phyloP scores from a whole-genome alignment of 169 alveolate species.

The Miamiensis avidus region DNA sequence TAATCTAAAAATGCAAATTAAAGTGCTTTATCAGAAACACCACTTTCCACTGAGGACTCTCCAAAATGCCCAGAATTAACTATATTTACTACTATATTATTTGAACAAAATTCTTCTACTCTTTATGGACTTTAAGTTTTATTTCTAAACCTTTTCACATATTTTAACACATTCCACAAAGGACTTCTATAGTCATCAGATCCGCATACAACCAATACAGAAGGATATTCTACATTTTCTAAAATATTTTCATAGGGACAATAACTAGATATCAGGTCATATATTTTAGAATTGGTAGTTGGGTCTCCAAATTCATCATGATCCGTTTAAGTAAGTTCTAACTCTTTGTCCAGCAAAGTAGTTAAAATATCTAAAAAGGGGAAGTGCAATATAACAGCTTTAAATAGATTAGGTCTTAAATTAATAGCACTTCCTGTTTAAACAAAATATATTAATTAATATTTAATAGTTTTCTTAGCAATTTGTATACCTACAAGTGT shows the following conservation, averaged over 20 bases:
- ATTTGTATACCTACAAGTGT: conserved; percentile 61
- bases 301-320: conserved; percentile 81
- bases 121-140: conserved; percentile 21
- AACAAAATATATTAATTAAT: no score
- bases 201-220: conserved; percentile 54
- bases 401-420: conserved; percentile 61
- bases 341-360: conserved; percentile 51
- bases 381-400: conserved; percentile 61
- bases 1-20: conserved; percentile 44
- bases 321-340: conserved; percentile 67
- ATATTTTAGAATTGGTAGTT: conserved; percentile 26
- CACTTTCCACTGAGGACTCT: conserved; percentile 19
- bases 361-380: conserved; percentile 79
- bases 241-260: conserved; percentile 76
- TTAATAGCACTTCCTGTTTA: background rate
- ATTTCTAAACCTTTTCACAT: conserved; percentile 62
- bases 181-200: conserved; percentile 70
- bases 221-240: conserved; percentile 62
- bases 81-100: conserved; percentile 43
- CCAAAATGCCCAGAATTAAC: conserved; percentile 48
- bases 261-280: conserved; percentile 51
- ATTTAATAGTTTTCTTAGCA: conserved; percentile 32
- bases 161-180: conserved; percentile 65
- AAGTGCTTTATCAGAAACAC: conserved; percentile 19
- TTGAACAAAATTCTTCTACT: conserved; percentile 22